A percentile compares a stretch with the other conserved stretches of the same genome.
phyloP scores from a whole-genome alignment of 1,284 basidiomycete genomes.

The Cryptococcus hybrid region DNA sequence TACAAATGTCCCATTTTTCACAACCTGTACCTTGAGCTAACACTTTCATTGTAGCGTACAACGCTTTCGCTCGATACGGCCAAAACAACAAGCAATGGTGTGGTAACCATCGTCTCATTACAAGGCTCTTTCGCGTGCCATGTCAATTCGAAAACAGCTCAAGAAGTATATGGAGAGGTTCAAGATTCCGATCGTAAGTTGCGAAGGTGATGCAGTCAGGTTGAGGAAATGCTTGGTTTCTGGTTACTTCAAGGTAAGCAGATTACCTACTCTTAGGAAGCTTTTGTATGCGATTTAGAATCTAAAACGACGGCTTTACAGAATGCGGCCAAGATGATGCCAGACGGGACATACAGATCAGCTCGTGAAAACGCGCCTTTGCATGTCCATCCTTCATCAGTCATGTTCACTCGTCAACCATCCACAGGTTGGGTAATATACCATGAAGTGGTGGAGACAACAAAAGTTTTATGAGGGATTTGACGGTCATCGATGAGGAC shows the following conservation, averaged over 20 bases:
- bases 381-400: slow-evolving; percentile 89
- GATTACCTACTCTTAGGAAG: neutral
- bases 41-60: slow-evolving; percentile 63
- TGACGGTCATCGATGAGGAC: slow-evolving; percentile 56
- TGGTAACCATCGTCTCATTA: slow-evolving; percentile 85
- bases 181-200: slow-evolving; percentile 70
- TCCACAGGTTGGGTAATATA: slow-evolving; percentile 89
- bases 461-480: slow-evolving; percentile 63
- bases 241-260: slow-evolving; percentile 74
- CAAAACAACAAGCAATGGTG: slow-evolving; percentile 81
- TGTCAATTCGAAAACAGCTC: slow-evolving; percentile 87
- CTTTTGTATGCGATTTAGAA: neutral
- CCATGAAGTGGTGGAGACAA: slow-evolving; percentile 94
- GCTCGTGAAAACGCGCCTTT: slow-evolving; percentile 77
- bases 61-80: slow-evolving; percentile 83
- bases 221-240: slow-evolving; percentile 81
- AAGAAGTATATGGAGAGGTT: slow-evolving; percentile 91
- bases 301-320: slow-evolving; percentile 10
- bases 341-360: slow-evolving; percentile 84
- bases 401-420: slow-evolving; percentile 89
- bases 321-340: slow-evolving; percentile 84
- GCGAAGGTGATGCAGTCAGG: slow-evolving; percentile 75
- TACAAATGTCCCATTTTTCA: slow-evolving; percentile 36
- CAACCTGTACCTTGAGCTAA: neutral
- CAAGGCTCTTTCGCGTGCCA: slow-evolving; percentile 84